Conservation (phyloP, 106 monocot species). For the Agapanthus africanus region DNA sequence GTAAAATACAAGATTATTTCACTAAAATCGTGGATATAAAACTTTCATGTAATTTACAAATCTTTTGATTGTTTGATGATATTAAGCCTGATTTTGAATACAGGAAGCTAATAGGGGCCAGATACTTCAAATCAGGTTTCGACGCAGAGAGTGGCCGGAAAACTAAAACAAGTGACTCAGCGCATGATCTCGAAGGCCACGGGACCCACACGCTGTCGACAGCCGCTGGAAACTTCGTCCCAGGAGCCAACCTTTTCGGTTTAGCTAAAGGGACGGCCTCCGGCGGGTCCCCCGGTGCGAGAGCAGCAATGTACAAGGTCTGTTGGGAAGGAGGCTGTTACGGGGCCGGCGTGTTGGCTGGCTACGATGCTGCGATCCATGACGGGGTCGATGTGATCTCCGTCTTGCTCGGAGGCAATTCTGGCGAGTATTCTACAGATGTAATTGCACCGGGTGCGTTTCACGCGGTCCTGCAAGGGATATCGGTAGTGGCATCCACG, state of each 20-base stretch:
- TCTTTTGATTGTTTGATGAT: too few species aligned
- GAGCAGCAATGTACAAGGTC: constrained; percentile 45
- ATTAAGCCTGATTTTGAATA: too few species aligned
- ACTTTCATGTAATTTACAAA: too few species aligned
- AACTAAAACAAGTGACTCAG: constrained; percentile 7
- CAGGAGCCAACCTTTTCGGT: constrained; percentile 21
- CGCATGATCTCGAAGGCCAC: constrained; percentile 16
- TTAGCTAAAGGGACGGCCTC: constrained; percentile 43
- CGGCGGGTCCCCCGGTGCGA: constrained; percentile 40
- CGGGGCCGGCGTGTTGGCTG: constrained; percentile 41
- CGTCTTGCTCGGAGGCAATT: constrained; percentile 27
- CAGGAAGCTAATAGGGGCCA: constrained; percentile 24
- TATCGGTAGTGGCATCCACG: constrained; percentile 18
- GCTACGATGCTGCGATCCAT: constrained; percentile 29
- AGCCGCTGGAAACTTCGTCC: constrained; percentile 13
- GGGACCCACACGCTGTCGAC: constrained; percentile 36
- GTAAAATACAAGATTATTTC: too few species aligned
- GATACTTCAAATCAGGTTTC: constrained; percentile 20
- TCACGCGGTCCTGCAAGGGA: constrained; percentile 18
- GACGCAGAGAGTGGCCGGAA: not conserved
- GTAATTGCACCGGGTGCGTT: constrained; percentile 22
- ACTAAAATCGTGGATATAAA: too few species aligned
- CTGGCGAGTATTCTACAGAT: constrained; percentile 3
- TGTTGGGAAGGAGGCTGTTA: constrained; percentile 25
- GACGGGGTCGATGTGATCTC: constrained; percentile 54